Evolutionary conservation across 345 rosid genomes (phyloP).

Genomic region (Linum trigynum): DNA sequence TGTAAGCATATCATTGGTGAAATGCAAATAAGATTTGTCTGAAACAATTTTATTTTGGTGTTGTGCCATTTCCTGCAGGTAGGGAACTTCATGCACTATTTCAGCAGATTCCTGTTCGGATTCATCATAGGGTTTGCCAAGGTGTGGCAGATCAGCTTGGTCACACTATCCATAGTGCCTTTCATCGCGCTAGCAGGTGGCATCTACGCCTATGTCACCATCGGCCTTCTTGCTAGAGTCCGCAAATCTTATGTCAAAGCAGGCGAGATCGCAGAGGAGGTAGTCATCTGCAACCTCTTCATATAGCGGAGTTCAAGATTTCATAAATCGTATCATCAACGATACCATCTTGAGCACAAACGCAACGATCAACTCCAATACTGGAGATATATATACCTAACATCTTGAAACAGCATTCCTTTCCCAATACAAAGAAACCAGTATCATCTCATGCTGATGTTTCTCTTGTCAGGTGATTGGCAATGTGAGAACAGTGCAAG

Average conservation of each 20-base stretch:
- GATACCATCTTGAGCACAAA: too few species aligned
- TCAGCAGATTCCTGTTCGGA: conserved; percentile 80
- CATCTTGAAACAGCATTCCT: neutral
- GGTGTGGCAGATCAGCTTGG: conserved; percentile 94
- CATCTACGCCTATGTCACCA: conserved; percentile 68
- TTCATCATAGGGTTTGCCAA: conserved; percentile 75
- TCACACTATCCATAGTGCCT: conserved; percentile 88
- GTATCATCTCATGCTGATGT: neutral
- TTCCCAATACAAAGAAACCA: neutral
- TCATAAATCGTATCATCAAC: too few species aligned
- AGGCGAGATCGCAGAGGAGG: conserved; percentile 97
- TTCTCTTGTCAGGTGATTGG: conserved; percentile 58
- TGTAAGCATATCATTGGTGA: too few species aligned
- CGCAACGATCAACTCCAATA: too few species aligned
- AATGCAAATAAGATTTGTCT: too few species aligned
- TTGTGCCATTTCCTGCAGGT: conserved; percentile 35
- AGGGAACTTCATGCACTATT: conserved; percentile 89
- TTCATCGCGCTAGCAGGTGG: conserved; percentile 93
- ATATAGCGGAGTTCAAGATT: too few species aligned
- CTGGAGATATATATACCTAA: too few species aligned
- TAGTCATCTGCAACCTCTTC: conserved; percentile 12
- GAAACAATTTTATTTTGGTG: neutral
- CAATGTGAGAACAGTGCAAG: conserved; percentile 94
- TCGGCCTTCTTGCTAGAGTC: conserved; percentile 66
- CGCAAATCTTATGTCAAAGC: conserved; percentile 86